These are phyloP conservation scores for Cladophialophora carrionii DNA, from an alignment of 2,329 filamentous ascomycete species.

Conservation along the genomic window DNA sequence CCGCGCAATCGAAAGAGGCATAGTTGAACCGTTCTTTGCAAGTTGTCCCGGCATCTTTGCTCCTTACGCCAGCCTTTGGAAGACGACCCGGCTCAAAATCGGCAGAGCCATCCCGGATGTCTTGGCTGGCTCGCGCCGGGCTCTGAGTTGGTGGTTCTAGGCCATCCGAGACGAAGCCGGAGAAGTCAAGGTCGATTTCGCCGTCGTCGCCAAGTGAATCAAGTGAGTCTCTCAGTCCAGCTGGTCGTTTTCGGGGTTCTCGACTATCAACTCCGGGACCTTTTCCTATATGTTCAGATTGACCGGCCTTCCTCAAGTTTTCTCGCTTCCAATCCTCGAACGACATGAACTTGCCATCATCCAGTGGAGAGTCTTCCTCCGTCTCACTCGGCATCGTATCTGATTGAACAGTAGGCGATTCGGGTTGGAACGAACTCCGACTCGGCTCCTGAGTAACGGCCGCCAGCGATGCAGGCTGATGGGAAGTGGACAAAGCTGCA, in stretches of 20 bases:
- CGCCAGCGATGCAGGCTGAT: neutral
- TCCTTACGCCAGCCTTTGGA: conserved; percentile 65
- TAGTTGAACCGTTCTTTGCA: conserved; percentile 98
- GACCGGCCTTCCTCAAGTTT: conserved; percentile 82
- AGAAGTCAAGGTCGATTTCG: conserved; percentile 78
- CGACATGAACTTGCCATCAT: conserved; percentile 84
- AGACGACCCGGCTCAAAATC: conserved; percentile 49
- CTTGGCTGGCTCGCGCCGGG: conserved; percentile 30
- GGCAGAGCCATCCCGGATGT: conserved; percentile 49
- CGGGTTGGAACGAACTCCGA: conserved; percentile 2
- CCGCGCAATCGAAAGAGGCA: conserved; percentile 94
- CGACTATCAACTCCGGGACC: conserved; percentile 48
- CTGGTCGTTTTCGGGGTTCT: conserved; percentile 51
- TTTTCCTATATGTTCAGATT: conserved; percentile 69
- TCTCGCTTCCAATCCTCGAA: conserved; percentile 99
- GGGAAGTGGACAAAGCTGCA: neutral
- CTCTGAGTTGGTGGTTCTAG: conserved; percentile 39
- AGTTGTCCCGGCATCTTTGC: conserved; percentile 93
- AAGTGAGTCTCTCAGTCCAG: conserved; percentile 67
- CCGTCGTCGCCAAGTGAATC: conserved; percentile 83
- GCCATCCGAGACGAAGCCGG: conserved; percentile 59
- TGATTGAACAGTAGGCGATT: conserved; percentile 7
- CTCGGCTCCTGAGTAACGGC: neutral
- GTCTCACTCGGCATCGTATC: conserved; percentile 9
- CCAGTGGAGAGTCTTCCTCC: conserved; percentile 67